A percentile compares a stretch with the other conserved stretches of the same genome.
Conservation (phyloP, 768 basidiomycete species). For the Suillus tomentosus region DNA sequence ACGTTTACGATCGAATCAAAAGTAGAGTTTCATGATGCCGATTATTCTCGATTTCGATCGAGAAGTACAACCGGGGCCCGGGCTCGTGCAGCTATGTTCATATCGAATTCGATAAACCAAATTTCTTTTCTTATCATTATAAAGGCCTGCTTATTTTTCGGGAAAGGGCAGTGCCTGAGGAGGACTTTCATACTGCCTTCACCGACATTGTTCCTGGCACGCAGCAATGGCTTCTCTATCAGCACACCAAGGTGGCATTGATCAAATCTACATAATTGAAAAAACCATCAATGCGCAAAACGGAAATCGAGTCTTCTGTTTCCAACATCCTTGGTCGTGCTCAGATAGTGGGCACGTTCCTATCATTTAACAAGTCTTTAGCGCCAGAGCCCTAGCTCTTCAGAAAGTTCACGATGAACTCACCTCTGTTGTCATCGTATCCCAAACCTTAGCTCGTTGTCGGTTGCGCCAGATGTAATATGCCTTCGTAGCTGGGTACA, state of each 20-base stretch:
- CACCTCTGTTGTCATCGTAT: constrained; percentile 53
- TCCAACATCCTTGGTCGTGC: constrained; percentile 59
- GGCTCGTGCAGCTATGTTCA: no score
- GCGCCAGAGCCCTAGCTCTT: background rate
- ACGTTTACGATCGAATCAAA: background rate
- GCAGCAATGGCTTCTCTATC: no score
- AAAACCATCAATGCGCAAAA: constrained; percentile 47
- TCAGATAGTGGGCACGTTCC: constrained; percentile 58
- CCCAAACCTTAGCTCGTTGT: constrained; percentile 55
- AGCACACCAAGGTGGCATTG: no score
- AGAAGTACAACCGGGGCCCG: no score
- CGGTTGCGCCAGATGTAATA: constrained; percentile 66
- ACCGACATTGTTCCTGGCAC: no score
- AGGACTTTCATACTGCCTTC: no score
- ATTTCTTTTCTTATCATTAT: no score
- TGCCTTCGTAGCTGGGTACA: constrained; percentile 55
- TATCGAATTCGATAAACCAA: no score
- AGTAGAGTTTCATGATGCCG: background rate
- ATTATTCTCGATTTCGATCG: background rate
- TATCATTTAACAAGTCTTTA: constrained; percentile 20
- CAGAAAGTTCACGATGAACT: constrained; percentile 12
- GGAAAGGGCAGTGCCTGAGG: no score
- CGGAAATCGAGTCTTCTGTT: constrained; percentile 61
- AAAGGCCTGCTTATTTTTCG: no score
- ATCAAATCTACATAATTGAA: background rate